Percentiles rank a stretch among this genome's conserved stretches.
Evolutionary conservation across 2,329 filamentous ascomycete species (phyloP).

Genomic region (Akanthomyces lecanii): DNA sequence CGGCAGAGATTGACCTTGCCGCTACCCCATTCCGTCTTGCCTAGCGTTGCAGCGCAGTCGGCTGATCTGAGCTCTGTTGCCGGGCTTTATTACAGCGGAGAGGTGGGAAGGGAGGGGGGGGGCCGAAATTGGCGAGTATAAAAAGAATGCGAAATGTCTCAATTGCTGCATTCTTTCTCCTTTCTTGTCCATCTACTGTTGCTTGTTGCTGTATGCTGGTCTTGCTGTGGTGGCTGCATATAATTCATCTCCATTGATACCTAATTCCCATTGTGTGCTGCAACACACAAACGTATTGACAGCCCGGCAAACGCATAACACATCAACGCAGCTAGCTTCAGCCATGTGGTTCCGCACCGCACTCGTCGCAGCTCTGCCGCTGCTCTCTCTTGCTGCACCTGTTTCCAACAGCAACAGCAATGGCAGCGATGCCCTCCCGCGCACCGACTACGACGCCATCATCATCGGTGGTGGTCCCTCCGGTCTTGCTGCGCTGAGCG

Average conservation of each 20-base stretch:
- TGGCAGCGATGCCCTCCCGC: background rate
- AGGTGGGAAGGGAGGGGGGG: background rate
- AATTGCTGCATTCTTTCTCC: background rate
- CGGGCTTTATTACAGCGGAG: background rate
- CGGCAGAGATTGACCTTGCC: background rate
- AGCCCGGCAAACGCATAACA: background rate
- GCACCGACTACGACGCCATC: conserved; percentile 47
- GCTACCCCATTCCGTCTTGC: background rate
- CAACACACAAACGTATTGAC: background rate
- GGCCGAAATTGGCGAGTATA: conserved; percentile 3
- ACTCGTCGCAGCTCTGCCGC: conserved; percentile 18
- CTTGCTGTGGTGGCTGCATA: background rate
- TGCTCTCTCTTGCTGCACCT: conserved; percentile 20
- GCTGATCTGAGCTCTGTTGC: background rate
- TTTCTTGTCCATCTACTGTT: background rate
- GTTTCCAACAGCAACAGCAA: background rate
- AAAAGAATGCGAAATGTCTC: conserved; percentile 2
- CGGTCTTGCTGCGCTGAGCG: conserved; percentile 51
- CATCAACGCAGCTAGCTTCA: background rate
- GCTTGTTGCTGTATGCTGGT: background rate
- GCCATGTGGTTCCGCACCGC: conserved; percentile 9
- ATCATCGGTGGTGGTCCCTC: conserved; percentile 56
- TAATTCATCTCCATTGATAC: background rate
- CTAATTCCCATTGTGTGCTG: background rate
- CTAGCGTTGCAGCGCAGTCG: background rate